Evolutionary conservation across 1,139 yeast genomes (phyloP), one percentile per base, ranked within the genome.

Genomic region (Wickerhamiella infanticola): DNA sequence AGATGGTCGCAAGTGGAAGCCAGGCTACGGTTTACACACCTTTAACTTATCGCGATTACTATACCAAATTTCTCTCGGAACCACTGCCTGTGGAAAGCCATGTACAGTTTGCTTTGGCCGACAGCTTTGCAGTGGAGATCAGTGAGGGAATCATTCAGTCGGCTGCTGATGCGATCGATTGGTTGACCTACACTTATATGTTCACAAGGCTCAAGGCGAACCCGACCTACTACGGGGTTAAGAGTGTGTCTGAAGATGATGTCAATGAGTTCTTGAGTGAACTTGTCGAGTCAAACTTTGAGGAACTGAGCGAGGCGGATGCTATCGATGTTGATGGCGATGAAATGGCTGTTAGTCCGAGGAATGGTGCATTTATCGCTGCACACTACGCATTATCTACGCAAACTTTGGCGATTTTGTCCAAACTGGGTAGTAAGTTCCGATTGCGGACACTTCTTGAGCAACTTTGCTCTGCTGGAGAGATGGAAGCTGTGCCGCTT

Each of bases 141-240:
- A 74, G 81, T 44, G 74, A 77, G 11, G 69, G 75, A 1, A 68
- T 78, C n/a, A 72, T 90, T 48, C 72, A 69, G 44, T 69, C 75
- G 4, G 76, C 83, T 56, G 96, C 88, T 55, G 94, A 83, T 52
- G 83, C 94, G 53, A 74, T 93, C 49, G 96, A 88, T 56, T 84
- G 95, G 93, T 59, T 93, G 39, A 82, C 96, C 0, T 83, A 75
- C 61, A 74, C 95, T 0, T 82, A 78, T 55, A 83, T 86, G 57
- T 93, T 84, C 63, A 69, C 94, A 51, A 67, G 97, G 45, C 61
- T 90, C 25, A 80, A 77, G 48, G 70, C 75, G 40, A 93, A 93
- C 58, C 97, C 98, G 1, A 78, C 94, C 50, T 93, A 75, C 59
- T 93, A 93, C 58, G 95, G 88, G 24, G 73, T 84, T 26, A 68